Conservation (phyloP, 345 rosid species). For the Brassica cretica region DNA sequence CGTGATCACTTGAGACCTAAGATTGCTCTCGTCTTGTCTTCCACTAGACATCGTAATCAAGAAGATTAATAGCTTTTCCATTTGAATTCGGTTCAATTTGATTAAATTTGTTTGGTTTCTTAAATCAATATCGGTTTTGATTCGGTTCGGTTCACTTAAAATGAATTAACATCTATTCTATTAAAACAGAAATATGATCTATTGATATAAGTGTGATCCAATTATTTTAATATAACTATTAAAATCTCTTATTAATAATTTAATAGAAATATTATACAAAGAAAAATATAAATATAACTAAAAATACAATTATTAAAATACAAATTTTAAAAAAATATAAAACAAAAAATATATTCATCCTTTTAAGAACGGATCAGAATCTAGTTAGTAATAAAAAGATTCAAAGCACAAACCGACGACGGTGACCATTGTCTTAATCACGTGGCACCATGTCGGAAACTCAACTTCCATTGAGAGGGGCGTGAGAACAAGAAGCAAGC, state of each 20-base stretch:
- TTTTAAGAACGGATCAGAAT: neutral
- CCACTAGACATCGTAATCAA: neutral
- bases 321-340: too few relatives aligned
- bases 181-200: too few relatives aligned
- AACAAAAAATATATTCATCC: too few relatives aligned
- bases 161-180: neutral
- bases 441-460: constrained; percentile 19
- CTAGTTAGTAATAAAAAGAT: neutral
- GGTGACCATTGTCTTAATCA: constrained; percentile 23
- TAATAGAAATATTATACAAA: too few relatives aligned
- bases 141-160: neutral
- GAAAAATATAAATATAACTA: too few relatives aligned
- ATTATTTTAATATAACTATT: too few relatives aligned
- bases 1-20: neutral
- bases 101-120: neutral
- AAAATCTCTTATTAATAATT: too few relatives aligned
- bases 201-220: too few relatives aligned
- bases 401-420: constrained; percentile 24
- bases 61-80: neutral
- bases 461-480: constrained; percentile 22
- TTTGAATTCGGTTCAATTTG: neutral
- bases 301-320: too few relatives aligned
- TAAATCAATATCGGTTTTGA: neutral
- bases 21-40: neutral
- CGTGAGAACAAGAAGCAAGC: constrained; percentile 8